Conservation (phyloP, 2,329 filamentous ascomycete genomes). For the Lasiodiplodia sp. region DNA sequence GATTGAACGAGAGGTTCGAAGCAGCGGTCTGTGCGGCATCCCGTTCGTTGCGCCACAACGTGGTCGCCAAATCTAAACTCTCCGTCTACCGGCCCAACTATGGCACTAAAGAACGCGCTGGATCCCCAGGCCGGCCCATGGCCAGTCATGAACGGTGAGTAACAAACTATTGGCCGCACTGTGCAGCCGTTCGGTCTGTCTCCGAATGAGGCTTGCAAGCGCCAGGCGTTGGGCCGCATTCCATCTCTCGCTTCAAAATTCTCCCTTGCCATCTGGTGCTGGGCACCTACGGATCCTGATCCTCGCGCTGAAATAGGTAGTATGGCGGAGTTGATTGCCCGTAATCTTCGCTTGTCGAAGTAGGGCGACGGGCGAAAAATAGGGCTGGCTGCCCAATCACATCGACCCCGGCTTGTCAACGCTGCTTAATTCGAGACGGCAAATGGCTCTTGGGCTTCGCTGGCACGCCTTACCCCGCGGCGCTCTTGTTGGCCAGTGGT, state of each 20-base stretch:
- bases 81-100: background rate
- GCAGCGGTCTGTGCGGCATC: background rate
- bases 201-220: conserved; percentile 1
- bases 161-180: conserved; percentile 3
- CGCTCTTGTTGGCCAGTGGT: background rate
- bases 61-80: conserved; percentile 5
- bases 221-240: conserved; percentile 8
- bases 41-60: conserved; percentile 6
- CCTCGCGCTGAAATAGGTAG: background rate
- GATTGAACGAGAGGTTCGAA: conserved; percentile 3
- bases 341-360: background rate
- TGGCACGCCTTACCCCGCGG: background rate
- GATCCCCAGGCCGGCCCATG: background rate
- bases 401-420: background rate
- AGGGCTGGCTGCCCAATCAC: background rate
- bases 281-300: background rate
- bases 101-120: background rate
- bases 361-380: background rate
- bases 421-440: background rate
- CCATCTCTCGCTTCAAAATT: background rate
- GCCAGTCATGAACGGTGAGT: background rate
- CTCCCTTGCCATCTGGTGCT: background rate
- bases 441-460: background rate
- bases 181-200: background rate
- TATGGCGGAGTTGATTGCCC: background rate